phyloP scores from a whole-genome alignment of 2,329 filamentous ascomycete species.

The Truncatella angustata region DNA sequence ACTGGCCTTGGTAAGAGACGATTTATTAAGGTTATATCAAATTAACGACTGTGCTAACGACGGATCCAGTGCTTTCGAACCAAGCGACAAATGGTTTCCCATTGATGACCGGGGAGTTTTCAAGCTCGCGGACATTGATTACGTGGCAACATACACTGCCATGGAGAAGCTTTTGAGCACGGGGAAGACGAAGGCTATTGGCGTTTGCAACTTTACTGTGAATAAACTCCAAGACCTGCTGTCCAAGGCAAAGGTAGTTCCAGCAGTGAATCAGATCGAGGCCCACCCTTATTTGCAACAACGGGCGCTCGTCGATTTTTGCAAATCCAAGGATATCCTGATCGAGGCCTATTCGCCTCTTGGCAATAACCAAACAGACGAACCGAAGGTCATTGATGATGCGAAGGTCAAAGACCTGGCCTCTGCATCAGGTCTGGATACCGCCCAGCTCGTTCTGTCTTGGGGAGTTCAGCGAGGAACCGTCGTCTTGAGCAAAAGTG shows the following conservation, averaged over 20 bases:
- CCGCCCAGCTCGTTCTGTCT: too few species aligned
- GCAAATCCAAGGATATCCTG: constrained; percentile 12
- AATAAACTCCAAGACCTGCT: constrained; percentile 53
- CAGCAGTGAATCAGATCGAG: constrained; percentile 51
- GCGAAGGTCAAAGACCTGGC: too few species aligned
- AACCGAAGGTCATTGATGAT: neutral
- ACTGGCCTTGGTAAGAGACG: too few species aligned
- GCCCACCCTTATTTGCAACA: constrained; percentile 46
- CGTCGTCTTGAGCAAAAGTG: constrained; percentile 53
- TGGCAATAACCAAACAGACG: neutral
- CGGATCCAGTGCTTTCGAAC: too few species aligned
- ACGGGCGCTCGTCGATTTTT: constrained; percentile 18
- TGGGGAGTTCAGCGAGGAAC: constrained; percentile 55
- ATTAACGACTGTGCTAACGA: too few species aligned
- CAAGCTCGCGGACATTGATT: constrained; percentile 26
- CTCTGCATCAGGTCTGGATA: too few species aligned
- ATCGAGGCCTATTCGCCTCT: too few species aligned
- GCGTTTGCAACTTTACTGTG: constrained; percentile 58
- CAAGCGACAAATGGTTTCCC: constrained; percentile 17
- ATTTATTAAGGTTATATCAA: too few species aligned
- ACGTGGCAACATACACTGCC: constrained; percentile 13
- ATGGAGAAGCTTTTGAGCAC: constrained; percentile 43
- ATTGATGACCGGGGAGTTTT: too few species aligned
- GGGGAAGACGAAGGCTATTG: constrained; percentile 56
- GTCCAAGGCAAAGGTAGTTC: constrained; percentile 43